Evolutionary conservation across 2,329 filamentous ascomycete genomes (phyloP), one percentile per base, ranked within the genome.

Genomic region (Alternaria rosae): DNA sequence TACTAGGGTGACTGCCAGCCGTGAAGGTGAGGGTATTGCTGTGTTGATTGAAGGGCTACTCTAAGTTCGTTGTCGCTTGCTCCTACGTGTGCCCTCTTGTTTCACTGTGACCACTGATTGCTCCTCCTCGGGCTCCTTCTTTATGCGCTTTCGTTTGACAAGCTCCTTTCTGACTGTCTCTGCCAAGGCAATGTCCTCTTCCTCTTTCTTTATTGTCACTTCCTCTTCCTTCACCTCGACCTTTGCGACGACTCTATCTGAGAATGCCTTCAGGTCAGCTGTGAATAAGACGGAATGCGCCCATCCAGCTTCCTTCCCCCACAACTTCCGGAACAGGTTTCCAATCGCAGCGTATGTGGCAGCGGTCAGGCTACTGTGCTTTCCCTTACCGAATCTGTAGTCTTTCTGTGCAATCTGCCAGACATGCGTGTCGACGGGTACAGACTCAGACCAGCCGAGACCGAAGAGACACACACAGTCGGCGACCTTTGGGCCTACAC

Each of bases 391-490:
- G 72, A 99, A 97, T 61, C 90, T 93, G 81, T 99, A 99, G 79
- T 99, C 95, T 55, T 95, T 86, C 78, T 96, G 92, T 1, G 95
- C 96, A 74, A 99, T 98, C 82, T 98, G 94, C 94, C 94, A 98
- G 12, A 99, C 87, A 80, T 99, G 96, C 1, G 96, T 99, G 79
- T 99, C 95, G 30, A 99, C 92, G 0, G 95, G 95, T 1, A 99
- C 94, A 3, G 94, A 90, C 80, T 98, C 94, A 30, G 91, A 91
- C 94, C 96, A 99, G 26, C 94, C 94, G 13, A 99, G 82, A 0
- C 96, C 96, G 91, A 99, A 97, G 20, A 99, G 83, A 75, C 92
- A 97, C 8, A 98, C 94, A 75, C 96, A 99, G 77, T 99, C 96
- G 6, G 95, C 92, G 1, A 99, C 95, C 78, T 99, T 99, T 1